phyloP scores from a whole-genome alignment of 2,329 filamentous ascomycete species.

The Pseudogymnoascus sp. region DNA sequence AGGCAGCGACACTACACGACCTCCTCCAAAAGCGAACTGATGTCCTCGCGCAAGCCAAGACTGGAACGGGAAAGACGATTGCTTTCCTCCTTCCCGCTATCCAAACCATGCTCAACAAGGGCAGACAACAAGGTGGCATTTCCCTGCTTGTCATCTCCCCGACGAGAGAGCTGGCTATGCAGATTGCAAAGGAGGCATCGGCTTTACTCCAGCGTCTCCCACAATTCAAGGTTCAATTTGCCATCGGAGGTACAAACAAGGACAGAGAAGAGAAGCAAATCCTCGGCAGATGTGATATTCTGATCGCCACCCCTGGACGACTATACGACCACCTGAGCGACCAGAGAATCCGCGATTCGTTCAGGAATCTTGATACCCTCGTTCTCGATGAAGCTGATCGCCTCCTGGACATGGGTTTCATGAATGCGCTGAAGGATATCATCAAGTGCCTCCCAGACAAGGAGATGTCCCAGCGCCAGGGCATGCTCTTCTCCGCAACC shows the following conservation, averaged over 20 bases:
- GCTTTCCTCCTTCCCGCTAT: slow-evolving; percentile 85
- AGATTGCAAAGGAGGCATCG: slow-evolving; percentile 73
- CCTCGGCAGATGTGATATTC: slow-evolving; percentile 65
- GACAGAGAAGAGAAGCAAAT: slow-evolving; percentile 58
- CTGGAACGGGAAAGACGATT: slow-evolving; percentile 92
- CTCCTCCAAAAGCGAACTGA: slow-evolving; percentile 60
- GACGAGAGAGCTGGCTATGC: slow-evolving; percentile 73
- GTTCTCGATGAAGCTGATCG: slow-evolving; percentile 97
- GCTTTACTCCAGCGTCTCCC: slow-evolving; percentile 25
- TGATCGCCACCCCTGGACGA: slow-evolving; percentile 86
- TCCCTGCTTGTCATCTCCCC: slow-evolving; percentile 69
- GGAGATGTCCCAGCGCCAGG: slow-evolving; percentile 65
- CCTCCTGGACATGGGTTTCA: slow-evolving; percentile 92
- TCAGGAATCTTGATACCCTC: slow-evolving; percentile 70
- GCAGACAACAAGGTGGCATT: slow-evolving; percentile 45
- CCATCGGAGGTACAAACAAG: slow-evolving; percentile 91
- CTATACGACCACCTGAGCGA: slow-evolving; percentile 68
- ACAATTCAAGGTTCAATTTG: slow-evolving; percentile 53
- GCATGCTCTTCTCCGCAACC: slow-evolving; percentile 91
- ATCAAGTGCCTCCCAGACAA: slow-evolving; percentile 56
- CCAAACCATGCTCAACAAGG: slow-evolving; percentile 54
- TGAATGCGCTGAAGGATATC: slow-evolving; percentile 58
- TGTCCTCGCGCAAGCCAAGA: slow-evolving; percentile 89
- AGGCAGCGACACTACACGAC: slow-evolving; percentile 73
- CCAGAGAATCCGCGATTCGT: slow-evolving; percentile 32